Evolutionary conservation across 306 rosid species (phyloP), one percentile per base, ranked within the genome.

Genomic region (Nissolia schottii): DNA sequence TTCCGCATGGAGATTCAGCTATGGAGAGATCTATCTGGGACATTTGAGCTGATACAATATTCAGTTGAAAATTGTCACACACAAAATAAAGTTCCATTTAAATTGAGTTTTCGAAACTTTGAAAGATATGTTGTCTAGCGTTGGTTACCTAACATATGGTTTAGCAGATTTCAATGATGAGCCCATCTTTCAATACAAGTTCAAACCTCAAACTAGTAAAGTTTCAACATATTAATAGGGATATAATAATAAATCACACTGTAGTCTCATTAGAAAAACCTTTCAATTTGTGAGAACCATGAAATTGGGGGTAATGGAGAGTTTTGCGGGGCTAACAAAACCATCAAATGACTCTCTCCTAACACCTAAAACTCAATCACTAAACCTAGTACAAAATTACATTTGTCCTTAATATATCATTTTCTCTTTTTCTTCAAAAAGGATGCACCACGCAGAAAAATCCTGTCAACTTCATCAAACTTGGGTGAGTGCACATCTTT

Each of bases 381-480:
- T 24, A 15, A 64, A 71, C 24, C 56, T 29, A 48, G 7, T 48
- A 59, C 3, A 62, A 25, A 40, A 51, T 50, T 67, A 25, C 67
- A 32, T 11, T 31, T 58, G 53, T 13, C 71, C 55, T 49, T 32
- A 77, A 40, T 11, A 32, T 61, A 51, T 75, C 77, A 91, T 67
- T 81, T 74, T 81, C 79, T 87, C 37, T 32, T 93, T 65, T 86
- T 87, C 85, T 85, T 85, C 22, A 91, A 70, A 66, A 85, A 87
- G 48, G 90, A 89, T 64, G 96, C 86, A 37, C 91, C 94, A 6
- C 70, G 96, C 38, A 91, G 74, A 75, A 91, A 87, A 72, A 94
- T 77, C 74, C 40, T 72, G 84, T 91, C 99, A 37, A 94, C 96
- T 80, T 89, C 96, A 15, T 91, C 96, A 74, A 86, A 82, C 74